Conservation (phyloP, 78 protist species). For the Bodo saltans region DNA sequence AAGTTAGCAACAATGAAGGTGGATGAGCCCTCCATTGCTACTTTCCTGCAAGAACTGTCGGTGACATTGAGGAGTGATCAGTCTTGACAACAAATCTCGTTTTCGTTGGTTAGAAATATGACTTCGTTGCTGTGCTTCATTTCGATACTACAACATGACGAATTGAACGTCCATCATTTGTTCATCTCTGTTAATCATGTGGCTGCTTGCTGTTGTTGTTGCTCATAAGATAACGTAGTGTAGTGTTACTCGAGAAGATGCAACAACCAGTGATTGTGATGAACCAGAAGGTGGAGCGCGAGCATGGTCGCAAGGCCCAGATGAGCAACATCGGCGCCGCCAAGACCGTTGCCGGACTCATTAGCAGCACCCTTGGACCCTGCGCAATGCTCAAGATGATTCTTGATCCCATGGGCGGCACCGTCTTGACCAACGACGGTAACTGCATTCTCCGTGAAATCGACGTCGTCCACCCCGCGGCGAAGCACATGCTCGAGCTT, state of each 20-base stretch:
- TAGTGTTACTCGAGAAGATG: background rate
- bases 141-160: no score
- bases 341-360: slow-evolving; percentile 82
- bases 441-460: slow-evolving; percentile 95
- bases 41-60: no score
- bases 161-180: no score
- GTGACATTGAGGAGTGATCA: no score
- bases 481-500: slow-evolving; percentile 90
- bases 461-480: slow-evolving; percentile 98
- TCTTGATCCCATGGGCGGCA: slow-evolving; percentile 94
- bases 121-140: no score
- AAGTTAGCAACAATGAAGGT: background rate
- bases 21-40: no score
- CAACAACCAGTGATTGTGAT: slow-evolving; percentile 29
- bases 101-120: no score
- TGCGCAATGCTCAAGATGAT: slow-evolving; percentile 97
- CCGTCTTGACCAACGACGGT: slow-evolving; percentile 95
- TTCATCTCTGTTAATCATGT: no score
- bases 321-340: slow-evolving; percentile 86
- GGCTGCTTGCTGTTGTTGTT: no score
- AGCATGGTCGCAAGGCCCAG: slow-evolving; percentile 87
- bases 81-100: no score
- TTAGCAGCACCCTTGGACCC: slow-evolving; percentile 95
- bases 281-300: slow-evolving; percentile 72
- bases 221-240: no score